These are phyloP conservation scores for Mycena epipterygia DNA, from an alignment of 768 basidiomycete genomes.

Conservation along the genomic window DNA sequence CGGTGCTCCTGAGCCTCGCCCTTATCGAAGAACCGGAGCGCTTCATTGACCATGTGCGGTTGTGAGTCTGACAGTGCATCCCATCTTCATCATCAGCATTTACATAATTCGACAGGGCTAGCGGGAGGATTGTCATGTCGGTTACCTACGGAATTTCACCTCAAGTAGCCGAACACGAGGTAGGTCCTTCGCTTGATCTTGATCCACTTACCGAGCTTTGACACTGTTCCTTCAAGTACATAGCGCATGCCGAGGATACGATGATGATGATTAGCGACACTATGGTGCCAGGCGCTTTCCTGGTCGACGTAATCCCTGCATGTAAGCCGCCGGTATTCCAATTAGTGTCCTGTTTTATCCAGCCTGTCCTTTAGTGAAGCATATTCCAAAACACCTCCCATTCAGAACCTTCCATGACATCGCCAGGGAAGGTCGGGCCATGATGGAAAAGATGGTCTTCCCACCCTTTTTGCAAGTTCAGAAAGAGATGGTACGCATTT, in stretches of 20 bases:
- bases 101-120: constrained; percentile 20
- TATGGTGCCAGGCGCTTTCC: constrained; percentile 29
- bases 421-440: constrained; percentile 6
- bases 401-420: constrained; percentile 28
- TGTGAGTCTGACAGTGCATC: constrained; percentile 28
- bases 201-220: background rate
- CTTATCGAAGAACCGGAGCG: constrained; percentile 33
- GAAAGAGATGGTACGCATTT: background rate
- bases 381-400: constrained; percentile 39
- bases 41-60: constrained; percentile 39
- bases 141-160: constrained; percentile 43
- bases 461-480: background rate
- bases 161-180: constrained; percentile 37
- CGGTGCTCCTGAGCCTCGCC: constrained; percentile 31
- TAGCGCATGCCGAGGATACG: constrained; percentile 27
- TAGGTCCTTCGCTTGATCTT: constrained; percentile 19
- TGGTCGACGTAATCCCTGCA: constrained; percentile 34
- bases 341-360: background rate
- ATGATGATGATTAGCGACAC: constrained; percentile 11
- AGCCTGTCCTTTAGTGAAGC: constrained; percentile 31
- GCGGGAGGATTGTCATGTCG: constrained; percentile 39
- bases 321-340: background rate
- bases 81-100: too few species aligned
- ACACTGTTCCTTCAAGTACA: constrained; percentile 23
- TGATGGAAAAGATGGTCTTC: constrained; percentile 17